Percentiles rank a stretch among this genome's conserved stretches.
phyloP scores from a whole-genome alignment of 352 stramenopile genomes.

The Phytophthora ohioensis region DNA sequence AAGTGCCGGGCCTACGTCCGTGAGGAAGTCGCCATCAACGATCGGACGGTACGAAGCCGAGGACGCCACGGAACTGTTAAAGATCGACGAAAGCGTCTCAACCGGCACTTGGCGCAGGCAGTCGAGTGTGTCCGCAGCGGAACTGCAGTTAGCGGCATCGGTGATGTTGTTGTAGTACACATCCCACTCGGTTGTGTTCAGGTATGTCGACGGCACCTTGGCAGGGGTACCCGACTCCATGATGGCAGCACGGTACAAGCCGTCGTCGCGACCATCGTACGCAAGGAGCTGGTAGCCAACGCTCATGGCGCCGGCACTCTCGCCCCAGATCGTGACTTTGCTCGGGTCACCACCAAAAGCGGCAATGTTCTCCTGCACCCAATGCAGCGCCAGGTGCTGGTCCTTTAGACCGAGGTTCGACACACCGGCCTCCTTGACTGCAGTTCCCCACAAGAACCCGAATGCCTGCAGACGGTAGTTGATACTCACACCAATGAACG shows the following conservation, averaged over 20 bases:
- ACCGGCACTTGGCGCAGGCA: conserved; percentile 41
- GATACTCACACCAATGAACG: conserved; percentile 48
- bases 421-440: conserved; percentile 48
- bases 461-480: conserved; percentile 51
- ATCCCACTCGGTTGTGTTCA: conserved; percentile 25
- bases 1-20: conserved; percentile 14
- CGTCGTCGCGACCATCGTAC: conserved; percentile 35
- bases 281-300: conserved; percentile 36
- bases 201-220: conserved; percentile 10
- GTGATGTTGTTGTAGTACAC: conserved; percentile 41
- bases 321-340: conserved; percentile 34
- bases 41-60: conserved; percentile 24
- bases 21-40: conserved; percentile 42
- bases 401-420: conserved; percentile 89
- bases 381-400: conserved; percentile 83
- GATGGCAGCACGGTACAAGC: conserved; percentile 30
- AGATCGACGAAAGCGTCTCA: conserved; percentile 17
- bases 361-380: conserved; percentile 39
- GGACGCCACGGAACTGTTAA: conserved; percentile 34
- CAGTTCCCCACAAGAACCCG: conserved; percentile 39
- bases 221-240: conserved; percentile 33
- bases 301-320: conserved; percentile 54
- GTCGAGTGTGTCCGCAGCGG: conserved; percentile 21
- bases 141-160: conserved; percentile 28
- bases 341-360: conserved; percentile 26